Base-by-base conservation (phyloP, 495 filamentous ascomycete genomes). In the Xylona heveae region DNA sequence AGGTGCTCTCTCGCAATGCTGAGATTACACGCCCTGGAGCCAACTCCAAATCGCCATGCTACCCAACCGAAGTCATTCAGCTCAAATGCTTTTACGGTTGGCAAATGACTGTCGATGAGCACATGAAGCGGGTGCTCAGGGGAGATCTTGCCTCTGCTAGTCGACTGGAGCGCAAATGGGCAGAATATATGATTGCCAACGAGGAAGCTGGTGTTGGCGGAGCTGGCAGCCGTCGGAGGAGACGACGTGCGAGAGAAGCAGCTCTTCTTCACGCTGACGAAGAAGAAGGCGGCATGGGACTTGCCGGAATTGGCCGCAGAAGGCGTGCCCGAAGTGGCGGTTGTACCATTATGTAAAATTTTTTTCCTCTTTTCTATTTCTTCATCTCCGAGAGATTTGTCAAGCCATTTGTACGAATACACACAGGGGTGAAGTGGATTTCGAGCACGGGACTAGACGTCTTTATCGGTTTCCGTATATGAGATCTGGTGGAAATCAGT, bases 31-130 rank as follows among this genome's bases (percentile, higher is more conserved):
- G 50, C n/a, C 48, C 38, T 20, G 49, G 39, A 8, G 47, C 43
- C 21, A 49, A 47, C n/a, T 50, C 52, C 14, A 48, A 50, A 5
- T 43, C 40, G 18, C 30, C 42, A 9, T 33, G 60, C 0, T 77
- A 69, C 25, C 73, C 77, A 0, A 66, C 62, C 3, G 71, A 88
- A 41, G 67, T 92, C 31, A 78, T 95, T 33, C 56, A 66, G 12
- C 60, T 97, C 24, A 93, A 91, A 50, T 92, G 82, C 50, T 95
- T 82, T 57, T 85, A 91, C 49, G 79, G 73, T 13, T 95, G 79
- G 71, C 88, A 97, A 53, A 76, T 75, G 48, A 93, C 84, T 2
- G 83, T 92, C 14, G 74, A 93, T 36, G 79, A 93, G 46, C 85
- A 94, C 49, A 83, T 66, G 28, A 78, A 81, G 48, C 68, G 83